Evolutionary conservation across 2,329 filamentous ascomycete species (phyloP).

Genomic region (Aspergillus intermedius): DNA sequence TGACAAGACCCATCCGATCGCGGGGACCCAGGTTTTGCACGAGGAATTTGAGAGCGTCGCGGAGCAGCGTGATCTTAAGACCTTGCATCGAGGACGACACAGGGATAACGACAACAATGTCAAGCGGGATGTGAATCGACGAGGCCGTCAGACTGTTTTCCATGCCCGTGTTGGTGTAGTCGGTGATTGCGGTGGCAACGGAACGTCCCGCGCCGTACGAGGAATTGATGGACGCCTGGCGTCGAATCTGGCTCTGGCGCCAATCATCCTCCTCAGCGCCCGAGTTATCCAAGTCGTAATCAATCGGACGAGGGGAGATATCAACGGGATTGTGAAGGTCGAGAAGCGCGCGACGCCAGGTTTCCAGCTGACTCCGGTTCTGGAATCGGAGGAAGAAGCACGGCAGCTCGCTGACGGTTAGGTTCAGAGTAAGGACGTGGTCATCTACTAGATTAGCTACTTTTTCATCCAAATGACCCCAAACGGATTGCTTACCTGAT

Average conservation of each 20-base stretch:
- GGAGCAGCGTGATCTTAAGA: slow-evolving; percentile 92
- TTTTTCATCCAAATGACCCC: neutral
- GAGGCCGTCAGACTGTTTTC: slow-evolving; percentile 46
- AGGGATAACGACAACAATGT: slow-evolving; percentile 92
- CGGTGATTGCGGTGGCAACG: slow-evolving; percentile 79
- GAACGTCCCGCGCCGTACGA: slow-evolving; percentile 77
- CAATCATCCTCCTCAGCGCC: slow-evolving; percentile 87
- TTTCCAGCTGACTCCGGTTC: slow-evolving; percentile 69
- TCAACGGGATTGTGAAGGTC: slow-evolving; percentile 69
- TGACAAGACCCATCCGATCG: slow-evolving; percentile 94
- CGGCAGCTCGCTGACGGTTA: slow-evolving; percentile 86
- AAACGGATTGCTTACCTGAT: slow-evolving; percentile 30
- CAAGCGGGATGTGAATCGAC: slow-evolving; percentile 84
- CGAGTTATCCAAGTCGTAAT: slow-evolving; percentile 73
- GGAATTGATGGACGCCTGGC: slow-evolving; percentile 76
- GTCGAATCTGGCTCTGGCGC: slow-evolving; percentile 52
- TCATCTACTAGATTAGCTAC: slow-evolving; percentile 51
- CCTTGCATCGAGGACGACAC: slow-evolving; percentile 99
- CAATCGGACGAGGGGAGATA: slow-evolving; percentile 55
- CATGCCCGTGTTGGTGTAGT: slow-evolving; percentile 69
- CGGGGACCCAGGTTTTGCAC: slow-evolving; percentile 82
- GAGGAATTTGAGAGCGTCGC: slow-evolving; percentile 87
- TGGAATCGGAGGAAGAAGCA: slow-evolving; percentile 91
- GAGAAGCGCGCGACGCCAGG: slow-evolving; percentile 81
- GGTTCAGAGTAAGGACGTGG: slow-evolving; percentile 75